Evolutionary conservation across 495 filamentous ascomycete genomes (phyloP).

Genomic region (Polyplosphaeria fusca): DNA sequence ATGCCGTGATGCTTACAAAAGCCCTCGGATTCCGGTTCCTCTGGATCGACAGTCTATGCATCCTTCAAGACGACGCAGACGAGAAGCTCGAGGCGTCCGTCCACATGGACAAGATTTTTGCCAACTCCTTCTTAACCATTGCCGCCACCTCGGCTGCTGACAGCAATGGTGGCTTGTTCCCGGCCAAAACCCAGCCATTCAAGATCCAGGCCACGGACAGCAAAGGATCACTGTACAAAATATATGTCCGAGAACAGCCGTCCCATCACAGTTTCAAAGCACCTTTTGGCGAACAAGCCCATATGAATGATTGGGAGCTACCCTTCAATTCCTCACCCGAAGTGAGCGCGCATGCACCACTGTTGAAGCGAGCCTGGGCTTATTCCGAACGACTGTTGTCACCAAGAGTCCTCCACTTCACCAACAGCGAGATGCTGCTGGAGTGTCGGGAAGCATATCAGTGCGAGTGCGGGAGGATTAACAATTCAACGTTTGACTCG

Average conservation of each 20-base stretch:
- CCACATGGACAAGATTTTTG: slow-evolving; percentile 19
- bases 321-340: slow-evolving; percentile 25
- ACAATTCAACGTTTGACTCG: slow-evolving; percentile 26
- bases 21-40: slow-evolving; percentile 28
- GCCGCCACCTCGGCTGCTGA: slow-evolving; percentile 29
- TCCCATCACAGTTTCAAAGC: slow-evolving; percentile 32
- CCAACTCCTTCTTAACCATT: slow-evolving; percentile 29
- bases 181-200: slow-evolving; percentile 22
- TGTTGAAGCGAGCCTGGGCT: slow-evolving; percentile 33
- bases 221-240: slow-evolving; percentile 28
- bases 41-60: slow-evolving; percentile 31
- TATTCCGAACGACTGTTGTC: slow-evolving; percentile 33
- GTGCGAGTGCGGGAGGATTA: slow-evolving; percentile 33
- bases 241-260: slow-evolving; percentile 32
- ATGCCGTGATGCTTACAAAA: slow-evolving; percentile 24
- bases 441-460: slow-evolving; percentile 33
- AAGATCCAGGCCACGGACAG: slow-evolving; percentile 31
- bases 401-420: slow-evolving; percentile 32
- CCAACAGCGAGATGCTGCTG: slow-evolving; percentile 30
- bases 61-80: slow-evolving; percentile 19
- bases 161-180: slow-evolving; percentile 18
- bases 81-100: slow-evolving; percentile 18
- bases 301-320: slow-evolving; percentile 33
- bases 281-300: slow-evolving; percentile 25
- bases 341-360: slow-evolving; percentile 24